Conservation (phyloP, 176 grass and related monocot genomes). For the Phoenix dactylifera region DNA sequence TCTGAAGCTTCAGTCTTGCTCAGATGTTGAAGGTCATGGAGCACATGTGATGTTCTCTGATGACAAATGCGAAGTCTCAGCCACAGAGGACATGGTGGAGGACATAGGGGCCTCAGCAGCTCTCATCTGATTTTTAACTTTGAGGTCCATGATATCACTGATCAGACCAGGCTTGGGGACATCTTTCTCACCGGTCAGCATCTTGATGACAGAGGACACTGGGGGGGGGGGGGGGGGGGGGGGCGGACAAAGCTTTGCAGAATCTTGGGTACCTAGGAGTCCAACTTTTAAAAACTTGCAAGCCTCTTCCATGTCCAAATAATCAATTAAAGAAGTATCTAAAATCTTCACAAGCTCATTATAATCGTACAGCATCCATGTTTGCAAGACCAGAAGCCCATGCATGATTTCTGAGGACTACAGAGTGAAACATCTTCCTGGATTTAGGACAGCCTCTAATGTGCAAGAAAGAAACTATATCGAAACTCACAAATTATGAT, state of each 20-base stretch:
- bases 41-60: conserved; percentile 39
- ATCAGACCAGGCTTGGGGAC: conserved; percentile 61
- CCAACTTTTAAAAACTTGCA: conserved; percentile 64
- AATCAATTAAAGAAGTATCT: conserved; percentile 44
- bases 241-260: conserved; percentile 39
- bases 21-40: conserved; percentile 56
- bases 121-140: conserved; percentile 26
- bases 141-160: conserved; percentile 57
- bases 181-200: conserved; percentile 51
- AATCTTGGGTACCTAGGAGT: conserved; percentile 66
- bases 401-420: conserved; percentile 57
- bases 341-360: conserved; percentile 43
- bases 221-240: conserved; percentile 24
- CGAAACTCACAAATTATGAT: too few relatives aligned
- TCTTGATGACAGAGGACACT: conserved; percentile 39
- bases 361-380: conserved; percentile 51
- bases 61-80: conserved; percentile 23
- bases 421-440: conserved; percentile 28
- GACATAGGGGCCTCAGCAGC: conserved; percentile 3
- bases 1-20: conserved; percentile 21
- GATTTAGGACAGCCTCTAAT: too few relatives aligned
- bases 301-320: conserved; percentile 50
- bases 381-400: conserved; percentile 69
- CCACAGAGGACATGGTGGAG: conserved; percentile 28
- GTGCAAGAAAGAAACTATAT: too few relatives aligned